Evolutionary conservation across 768 basidiomycete genomes (phyloP).

Genomic region (Mrakia frigida): DNA sequence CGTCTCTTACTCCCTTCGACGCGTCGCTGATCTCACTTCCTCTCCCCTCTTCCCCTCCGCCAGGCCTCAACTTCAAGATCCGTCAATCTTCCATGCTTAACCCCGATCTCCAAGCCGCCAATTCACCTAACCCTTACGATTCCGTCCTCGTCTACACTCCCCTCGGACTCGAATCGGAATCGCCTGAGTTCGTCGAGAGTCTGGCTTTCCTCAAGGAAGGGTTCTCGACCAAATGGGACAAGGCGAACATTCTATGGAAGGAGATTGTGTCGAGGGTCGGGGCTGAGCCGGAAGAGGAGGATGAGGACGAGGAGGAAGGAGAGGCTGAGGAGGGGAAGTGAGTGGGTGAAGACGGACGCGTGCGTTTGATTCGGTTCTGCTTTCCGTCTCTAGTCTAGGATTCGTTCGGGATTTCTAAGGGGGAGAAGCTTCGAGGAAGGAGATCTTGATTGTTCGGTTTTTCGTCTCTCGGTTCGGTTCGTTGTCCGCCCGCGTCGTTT

Average conservation of each 20-base stretch:
- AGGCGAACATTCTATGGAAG: slow-evolving; percentile 10
- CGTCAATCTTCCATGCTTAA: not conserved
- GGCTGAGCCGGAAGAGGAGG: not conserved
- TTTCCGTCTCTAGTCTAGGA: no score
- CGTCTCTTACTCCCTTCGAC: not conserved
- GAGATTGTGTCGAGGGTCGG: slow-evolving; percentile 8
- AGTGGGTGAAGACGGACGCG: no score
- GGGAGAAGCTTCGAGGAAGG: no score
- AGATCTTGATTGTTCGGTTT: no score
- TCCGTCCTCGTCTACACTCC: slow-evolving; percentile 16
- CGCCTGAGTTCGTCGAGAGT: not conserved
- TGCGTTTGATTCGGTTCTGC: no score
- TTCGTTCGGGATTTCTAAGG: no score
- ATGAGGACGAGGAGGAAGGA: slow-evolving; percentile 7
- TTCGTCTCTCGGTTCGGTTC: no score
- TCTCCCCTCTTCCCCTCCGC: not conserved
- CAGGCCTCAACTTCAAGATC: slow-evolving; percentile 26
- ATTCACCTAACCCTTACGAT: not conserved
- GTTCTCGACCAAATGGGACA: slow-evolving; percentile 19
- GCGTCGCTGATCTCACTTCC: not conserved
- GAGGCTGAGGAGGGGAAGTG: not conserved
- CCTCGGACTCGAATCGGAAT: slow-evolving; percentile 19
- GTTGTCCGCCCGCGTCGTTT: no score
- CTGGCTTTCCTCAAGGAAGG: slow-evolving; percentile 5
- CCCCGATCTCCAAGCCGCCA: not conserved